Conservation (phyloP, 148 eudicot genomes). For the Polygonum maritimum region DNA sequence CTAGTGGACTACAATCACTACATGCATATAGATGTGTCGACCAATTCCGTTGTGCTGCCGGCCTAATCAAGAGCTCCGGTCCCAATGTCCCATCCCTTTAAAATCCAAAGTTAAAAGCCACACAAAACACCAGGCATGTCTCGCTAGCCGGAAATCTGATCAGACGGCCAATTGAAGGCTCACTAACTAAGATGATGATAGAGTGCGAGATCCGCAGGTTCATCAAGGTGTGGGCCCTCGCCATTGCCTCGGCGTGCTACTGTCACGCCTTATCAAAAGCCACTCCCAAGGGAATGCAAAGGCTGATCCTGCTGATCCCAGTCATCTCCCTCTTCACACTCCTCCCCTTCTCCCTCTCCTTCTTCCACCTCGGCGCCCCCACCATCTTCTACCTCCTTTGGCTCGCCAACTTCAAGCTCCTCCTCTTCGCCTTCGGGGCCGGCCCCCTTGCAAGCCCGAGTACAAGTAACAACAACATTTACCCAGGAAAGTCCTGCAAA, state of each 20-base stretch:
- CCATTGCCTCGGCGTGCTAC: conserved; percentile 33
- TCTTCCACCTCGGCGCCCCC: conserved; percentile 30
- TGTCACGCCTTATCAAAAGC: conserved; percentile 32
- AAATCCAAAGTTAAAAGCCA: too few species aligned
- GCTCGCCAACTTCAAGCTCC: conserved; percentile 54
- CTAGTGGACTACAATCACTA: too few species aligned
- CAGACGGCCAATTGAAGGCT: too few species aligned
- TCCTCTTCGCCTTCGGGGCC: conserved; percentile 23
- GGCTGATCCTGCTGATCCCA: conserved; percentile 53
- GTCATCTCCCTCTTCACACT: conserved; percentile 41
- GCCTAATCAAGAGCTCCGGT: too few species aligned
- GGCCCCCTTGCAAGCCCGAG: conserved; percentile 7
- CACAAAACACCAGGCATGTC: too few species aligned
- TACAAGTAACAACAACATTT: too few species aligned
- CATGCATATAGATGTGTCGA: too few species aligned
- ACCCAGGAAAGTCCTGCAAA: too few species aligned
- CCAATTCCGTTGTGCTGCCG: too few species aligned
- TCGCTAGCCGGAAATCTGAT: too few species aligned
- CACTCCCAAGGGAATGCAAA: conserved; percentile 31
- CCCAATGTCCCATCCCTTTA: too few species aligned
- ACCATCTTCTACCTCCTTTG: conserved; percentile 53
- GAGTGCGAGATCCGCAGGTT: conserved; percentile 21
- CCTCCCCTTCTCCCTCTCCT: conserved; percentile 42
- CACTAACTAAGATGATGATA: not conserved
- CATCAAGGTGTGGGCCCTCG: conserved; percentile 19